Evolutionary conservation across 257 asterid genomes (phyloP), one percentile per base, ranked within the genome.

Genomic region (Fraxinus excelsior): DNA sequence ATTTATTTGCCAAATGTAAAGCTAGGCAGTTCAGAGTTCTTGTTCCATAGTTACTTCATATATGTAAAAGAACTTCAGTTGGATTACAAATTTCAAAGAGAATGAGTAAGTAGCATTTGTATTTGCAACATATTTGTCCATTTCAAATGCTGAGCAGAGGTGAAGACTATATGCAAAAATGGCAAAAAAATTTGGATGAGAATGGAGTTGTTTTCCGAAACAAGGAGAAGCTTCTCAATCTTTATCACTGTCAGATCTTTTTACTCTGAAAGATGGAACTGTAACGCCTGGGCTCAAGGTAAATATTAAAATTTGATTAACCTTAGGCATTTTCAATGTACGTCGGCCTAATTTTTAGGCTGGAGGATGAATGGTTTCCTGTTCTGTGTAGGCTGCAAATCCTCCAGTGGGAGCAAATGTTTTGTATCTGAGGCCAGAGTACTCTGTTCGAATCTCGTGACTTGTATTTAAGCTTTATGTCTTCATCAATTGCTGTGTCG

Each of bases 151-250:
- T 23, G 96, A 90, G 80, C 85, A 84, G 72, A 91, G 99, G 85
- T 88, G 87, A 9, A 80, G 82, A 58, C 82, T 96, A 64, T 96
- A 93, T 66, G 87, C 88, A 25, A 85, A 90, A 80, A 82, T 96
- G 94, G 93, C 89, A 2, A 88, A 85, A 80, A 97, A 94, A 94
- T 75, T 83, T 96, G 87, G 91, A 88, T 67, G 94, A 88, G 81
- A 92, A 88, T 44, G 97, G 97, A 70, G 96, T 97, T 77, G 81
- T 77, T 76, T 96, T 86, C 90, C 93, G 58, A 87, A 84, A 71
- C 91, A 85, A 49, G 99, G 97, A 62, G 86, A 93, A 85, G 91
- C 97, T 78, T 93, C 99, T 68, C 99, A 96, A 86, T 91, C 96
- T 8, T 75, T 91, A 67, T 86, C 97, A 18, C 84, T 93, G 13